Evolutionary conservation across 2,329 filamentous ascomycete species (phyloP), one percentile per base, ranked within the genome.

Genomic region (Onygenales sp.): DNA sequence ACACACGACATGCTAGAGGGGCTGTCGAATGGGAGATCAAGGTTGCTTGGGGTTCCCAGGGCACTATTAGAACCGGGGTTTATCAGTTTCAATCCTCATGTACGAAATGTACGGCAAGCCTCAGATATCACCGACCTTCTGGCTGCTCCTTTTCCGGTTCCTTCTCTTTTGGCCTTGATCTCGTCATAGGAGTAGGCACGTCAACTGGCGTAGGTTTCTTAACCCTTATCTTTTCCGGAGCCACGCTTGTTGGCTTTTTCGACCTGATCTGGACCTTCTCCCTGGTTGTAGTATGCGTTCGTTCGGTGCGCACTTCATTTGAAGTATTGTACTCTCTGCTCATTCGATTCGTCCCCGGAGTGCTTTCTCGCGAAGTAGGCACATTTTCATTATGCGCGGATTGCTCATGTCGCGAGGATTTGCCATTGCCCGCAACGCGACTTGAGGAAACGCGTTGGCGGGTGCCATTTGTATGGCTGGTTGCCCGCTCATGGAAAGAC

Each of bases 41-140:
- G 1, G 80, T 85, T 7, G 84, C 92, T 65, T 88, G 81, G 0
- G 93, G 92, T 53, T 83, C 84, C 93, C 93, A 97, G 63, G 75
- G 69, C 50, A 65, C 71, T 69, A 59, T 55, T 59, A 48, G 43
- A 52, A 50, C 17, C 42, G 45, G 51, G 42, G 56, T 13, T 49
- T n/a, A 49, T 58, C 39, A 59, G 58, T 21, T 27, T 52, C 34
- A 47, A 40, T 11, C 13, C n/a, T 31, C 21, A 27, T 27, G 21
- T 8, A 54, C 14, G 14, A 59, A 62, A 45, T 43, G 40, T 43
- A 45, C 17, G 36, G 36, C 11, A 34, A 46, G 36, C 31, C 44
- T 33, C 42, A 21, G 46, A 32, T 36, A 47, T 42, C 31, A 65
- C 67, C 60, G 17, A 70, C 69, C 53, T 51, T 68, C 63, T 50